Base-by-base conservation (phyloP, 345 rosid species). In the Crucihimalaya himalaica region DNA sequence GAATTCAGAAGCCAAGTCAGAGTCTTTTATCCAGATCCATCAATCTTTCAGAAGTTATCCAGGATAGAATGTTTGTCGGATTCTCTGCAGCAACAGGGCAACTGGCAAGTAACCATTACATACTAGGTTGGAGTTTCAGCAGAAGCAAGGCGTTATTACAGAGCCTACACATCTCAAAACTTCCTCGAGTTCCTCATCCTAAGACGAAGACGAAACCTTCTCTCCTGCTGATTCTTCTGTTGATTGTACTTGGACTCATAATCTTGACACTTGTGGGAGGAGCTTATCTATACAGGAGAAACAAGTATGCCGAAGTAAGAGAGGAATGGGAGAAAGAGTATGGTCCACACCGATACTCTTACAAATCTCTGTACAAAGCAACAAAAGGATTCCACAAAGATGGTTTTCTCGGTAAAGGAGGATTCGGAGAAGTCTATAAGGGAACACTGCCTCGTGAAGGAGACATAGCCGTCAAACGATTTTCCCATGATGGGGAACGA, bases 61-160 rank as follows among this genome's bases (percentile, higher is more conserved):
- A 61, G 32, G 82, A 74, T 2, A 68, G 4, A 31, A 85, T 84
- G 87, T 83, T 80, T 63, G 83, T 87, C 1, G 97, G 95, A 16
- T 82, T 91, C 78, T 85, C 89, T n/a, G 82, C 91, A 32, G 62
- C 95, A 6, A 84, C 90, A 11, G 84, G 91, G 2, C 55, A 76
- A 6, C 3, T 75, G 10, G 14, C 58, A 55, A 79, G 77, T 37
- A 59, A 76, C 59, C 92, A 88, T 8, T 86, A 82, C 56, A 71
- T 88, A 35, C 81, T 86, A 23, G 88, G 96, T n/a, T 90, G 92
- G 90, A 88, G 90, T 79, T 90, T 83, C 80, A 83, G 63, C 47
- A 77, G 57, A 70, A 85, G 71, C 64, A 87, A 86, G 19, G 73
- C 51, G 55, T 48, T 8, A 65, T 75, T 84, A 60, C 76, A 82